These are phyloP conservation scores for Sarocladium oryzae DNA, from an alignment of 2,329 filamentous ascomycete genomes.

Conservation along the genomic window DNA sequence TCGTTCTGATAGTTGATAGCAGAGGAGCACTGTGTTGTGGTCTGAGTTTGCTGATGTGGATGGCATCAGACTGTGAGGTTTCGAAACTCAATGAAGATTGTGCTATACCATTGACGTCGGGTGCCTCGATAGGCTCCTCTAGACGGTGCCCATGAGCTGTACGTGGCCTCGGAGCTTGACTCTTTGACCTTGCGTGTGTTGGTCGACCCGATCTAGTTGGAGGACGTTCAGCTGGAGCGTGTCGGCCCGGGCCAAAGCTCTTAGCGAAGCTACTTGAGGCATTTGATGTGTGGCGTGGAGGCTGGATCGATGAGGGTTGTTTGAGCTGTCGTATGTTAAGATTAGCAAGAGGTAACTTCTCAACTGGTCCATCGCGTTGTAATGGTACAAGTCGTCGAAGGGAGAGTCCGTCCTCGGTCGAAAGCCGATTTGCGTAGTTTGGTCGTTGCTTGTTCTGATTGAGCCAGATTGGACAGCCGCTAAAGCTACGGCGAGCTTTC, in stretches of 20 bases:
- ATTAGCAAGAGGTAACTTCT: constrained; percentile 1
- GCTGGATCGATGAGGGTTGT: constrained; percentile 21
- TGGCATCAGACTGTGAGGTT: constrained; percentile 13
- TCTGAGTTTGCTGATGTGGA: constrained; percentile 21
- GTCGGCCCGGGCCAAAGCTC: constrained; percentile 50
- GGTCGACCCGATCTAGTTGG: constrained; percentile 44
- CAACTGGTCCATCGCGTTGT: background rate
- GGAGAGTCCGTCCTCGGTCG: constrained; percentile 11
- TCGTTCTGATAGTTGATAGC: constrained; percentile 33
- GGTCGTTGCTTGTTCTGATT: background rate
- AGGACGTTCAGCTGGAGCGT: constrained; percentile 39
- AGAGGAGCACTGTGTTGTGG: constrained; percentile 15
- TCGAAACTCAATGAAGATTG: constrained; percentile 10
- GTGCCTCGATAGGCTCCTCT: constrained; percentile 30
- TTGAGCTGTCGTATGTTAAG: constrained; percentile 25
- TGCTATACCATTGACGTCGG: constrained; percentile 29
- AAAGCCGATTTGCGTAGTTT: background rate
- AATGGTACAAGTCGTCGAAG: background rate
- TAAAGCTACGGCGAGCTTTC: background rate
- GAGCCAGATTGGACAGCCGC: background rate
- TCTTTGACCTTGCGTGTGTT: constrained; percentile 38
- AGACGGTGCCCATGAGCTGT: constrained; percentile 35
- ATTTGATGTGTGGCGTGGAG: constrained; percentile 33
- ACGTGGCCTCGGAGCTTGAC: constrained; percentile 28
- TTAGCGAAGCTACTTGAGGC: constrained; percentile 45